These are phyloP conservation scores for Saccharomycopsis schoenii DNA, from an alignment of 805 yeast genomes.

Conservation along the genomic window DNA sequence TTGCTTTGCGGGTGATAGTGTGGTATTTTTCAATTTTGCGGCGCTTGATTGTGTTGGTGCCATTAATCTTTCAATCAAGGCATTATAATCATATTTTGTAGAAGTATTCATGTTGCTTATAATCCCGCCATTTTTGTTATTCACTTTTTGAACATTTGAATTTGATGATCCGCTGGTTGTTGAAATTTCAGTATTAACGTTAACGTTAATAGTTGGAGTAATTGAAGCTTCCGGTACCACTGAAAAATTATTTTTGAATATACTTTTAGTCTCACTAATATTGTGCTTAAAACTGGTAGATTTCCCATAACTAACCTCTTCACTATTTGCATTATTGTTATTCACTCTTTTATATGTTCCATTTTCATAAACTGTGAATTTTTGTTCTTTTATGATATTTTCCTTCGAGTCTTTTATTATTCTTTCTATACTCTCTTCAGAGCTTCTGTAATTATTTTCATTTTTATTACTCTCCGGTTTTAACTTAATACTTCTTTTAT, in stretches of 20 bases:
- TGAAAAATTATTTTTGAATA: slow-evolving; percentile 8
- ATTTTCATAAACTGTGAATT: background rate
- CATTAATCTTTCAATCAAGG: slow-evolving; percentile 4
- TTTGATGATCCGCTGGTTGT: background rate
- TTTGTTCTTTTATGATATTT: background rate
- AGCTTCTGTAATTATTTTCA: background rate
- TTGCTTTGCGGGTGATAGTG: background rate
- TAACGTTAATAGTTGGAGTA: background rate
- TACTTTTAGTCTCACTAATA: slow-evolving; percentile 12
- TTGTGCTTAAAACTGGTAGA: background rate
- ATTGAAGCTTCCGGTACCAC: background rate
- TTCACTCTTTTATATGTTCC: background rate
- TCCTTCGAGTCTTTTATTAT: background rate
- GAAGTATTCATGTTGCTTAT: background rate
- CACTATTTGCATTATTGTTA: background rate
- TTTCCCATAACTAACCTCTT: background rate
- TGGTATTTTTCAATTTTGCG: slow-evolving; percentile 3
- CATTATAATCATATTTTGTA: background rate
- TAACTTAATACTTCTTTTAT: background rate
- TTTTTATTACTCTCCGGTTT: too few relatives aligned
- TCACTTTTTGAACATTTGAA: background rate
- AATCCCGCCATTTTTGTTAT: background rate
- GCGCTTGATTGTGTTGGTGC: slow-evolving; percentile 14
- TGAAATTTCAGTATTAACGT: background rate
- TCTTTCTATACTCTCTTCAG: background rate